These are phyloP conservation scores for Lentinula sp. DNA, from an alignment of 768 basidiomycete genomes.

Conservation along the genomic window DNA sequence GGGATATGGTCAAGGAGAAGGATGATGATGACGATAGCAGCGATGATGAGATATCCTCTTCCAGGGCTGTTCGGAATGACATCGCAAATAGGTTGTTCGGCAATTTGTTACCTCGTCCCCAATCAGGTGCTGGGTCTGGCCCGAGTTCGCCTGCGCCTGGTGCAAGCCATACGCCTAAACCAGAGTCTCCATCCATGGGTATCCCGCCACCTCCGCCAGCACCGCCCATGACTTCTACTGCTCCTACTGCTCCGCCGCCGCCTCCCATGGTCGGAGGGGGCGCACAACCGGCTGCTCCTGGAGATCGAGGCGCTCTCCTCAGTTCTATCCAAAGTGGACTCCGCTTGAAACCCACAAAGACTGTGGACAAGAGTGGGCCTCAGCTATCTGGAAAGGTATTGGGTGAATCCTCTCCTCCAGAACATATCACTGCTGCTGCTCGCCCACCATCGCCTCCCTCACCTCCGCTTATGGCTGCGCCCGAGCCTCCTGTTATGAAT, in stretches of 20 bases:
- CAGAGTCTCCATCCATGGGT: conserved; percentile 32
- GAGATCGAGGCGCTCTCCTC: conserved; percentile 64
- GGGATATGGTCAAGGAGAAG: conserved; percentile 79
- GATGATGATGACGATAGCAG: conserved; percentile 63
- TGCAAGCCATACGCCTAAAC: conserved; percentile 30
- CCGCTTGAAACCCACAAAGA: conserved; percentile 67
- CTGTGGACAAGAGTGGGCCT: conserved; percentile 77
- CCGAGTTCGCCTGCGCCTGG: conserved; percentile 13
- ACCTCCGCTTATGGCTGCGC: conserved; percentile 15
- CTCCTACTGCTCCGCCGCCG: conserved; percentile 26
- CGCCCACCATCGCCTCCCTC: conserved; percentile 34
- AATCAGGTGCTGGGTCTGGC: conserved; percentile 37
- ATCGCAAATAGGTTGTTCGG: conserved; percentile 82
- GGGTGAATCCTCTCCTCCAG: conserved; percentile 65
- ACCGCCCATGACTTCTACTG: conserved; percentile 33
- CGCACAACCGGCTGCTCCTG: conserved; percentile 26
- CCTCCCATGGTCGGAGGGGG: conserved; percentile 22
- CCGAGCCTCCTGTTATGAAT: conserved; percentile 19
- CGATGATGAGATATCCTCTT: conserved; percentile 73
- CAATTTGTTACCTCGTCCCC: conserved; percentile 56
- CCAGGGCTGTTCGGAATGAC: conserved; percentile 56
- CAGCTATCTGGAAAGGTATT: conserved; percentile 70
- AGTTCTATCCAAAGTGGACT: conserved; percentile 74
- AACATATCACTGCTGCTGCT: conserved; percentile 55
- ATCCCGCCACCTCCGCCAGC: conserved; percentile 24